Evolutionary conservation across 2,329 filamentous ascomycete species (phyloP).

Genomic region (Penicillium digitatum): DNA sequence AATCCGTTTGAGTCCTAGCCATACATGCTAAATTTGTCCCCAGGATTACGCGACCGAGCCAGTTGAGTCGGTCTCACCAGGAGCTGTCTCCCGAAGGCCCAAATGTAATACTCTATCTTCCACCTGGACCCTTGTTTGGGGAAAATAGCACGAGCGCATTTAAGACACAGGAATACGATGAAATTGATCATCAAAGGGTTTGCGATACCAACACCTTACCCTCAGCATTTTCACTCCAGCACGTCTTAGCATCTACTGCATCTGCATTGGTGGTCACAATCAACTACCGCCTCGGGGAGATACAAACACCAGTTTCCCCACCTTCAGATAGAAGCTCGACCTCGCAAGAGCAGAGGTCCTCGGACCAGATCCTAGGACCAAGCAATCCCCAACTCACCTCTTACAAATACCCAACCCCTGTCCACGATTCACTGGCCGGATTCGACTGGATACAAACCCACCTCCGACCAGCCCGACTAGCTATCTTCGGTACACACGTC

Average conservation of each 20-base stretch:
- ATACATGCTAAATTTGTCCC: background rate
- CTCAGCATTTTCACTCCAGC: constrained; percentile 16
- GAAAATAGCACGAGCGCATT: background rate
- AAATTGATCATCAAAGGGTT: background rate
- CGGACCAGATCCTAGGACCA: background rate
- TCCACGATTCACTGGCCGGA: constrained; percentile 39
- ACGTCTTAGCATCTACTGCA: constrained; percentile 30
- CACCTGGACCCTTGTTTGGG: constrained; percentile 34
- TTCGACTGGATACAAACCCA: constrained; percentile 38
- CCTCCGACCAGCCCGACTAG: constrained; percentile 30
- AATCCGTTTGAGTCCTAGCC: background rate
- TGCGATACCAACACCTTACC: background rate
- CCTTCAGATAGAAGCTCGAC: background rate
- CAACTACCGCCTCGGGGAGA: constrained; percentile 39
- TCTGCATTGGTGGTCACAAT: constrained; percentile 39
- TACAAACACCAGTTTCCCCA: background rate
- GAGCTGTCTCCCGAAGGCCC: constrained; percentile 3
- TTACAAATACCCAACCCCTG: constrained; percentile 35
- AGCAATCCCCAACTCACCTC: background rate
- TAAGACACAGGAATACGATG: background rate
- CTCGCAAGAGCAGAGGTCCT: background rate
- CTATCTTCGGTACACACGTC: constrained; percentile 35
- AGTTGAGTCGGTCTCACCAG: background rate
- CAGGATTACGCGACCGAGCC: constrained; percentile 23
- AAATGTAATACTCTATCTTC: constrained; percentile 38